Percentiles rank a stretch among this genome's conserved stretches.
Conservation (phyloP, 352 stramenopile genomes). For the Pythium phragmiticola region DNA sequence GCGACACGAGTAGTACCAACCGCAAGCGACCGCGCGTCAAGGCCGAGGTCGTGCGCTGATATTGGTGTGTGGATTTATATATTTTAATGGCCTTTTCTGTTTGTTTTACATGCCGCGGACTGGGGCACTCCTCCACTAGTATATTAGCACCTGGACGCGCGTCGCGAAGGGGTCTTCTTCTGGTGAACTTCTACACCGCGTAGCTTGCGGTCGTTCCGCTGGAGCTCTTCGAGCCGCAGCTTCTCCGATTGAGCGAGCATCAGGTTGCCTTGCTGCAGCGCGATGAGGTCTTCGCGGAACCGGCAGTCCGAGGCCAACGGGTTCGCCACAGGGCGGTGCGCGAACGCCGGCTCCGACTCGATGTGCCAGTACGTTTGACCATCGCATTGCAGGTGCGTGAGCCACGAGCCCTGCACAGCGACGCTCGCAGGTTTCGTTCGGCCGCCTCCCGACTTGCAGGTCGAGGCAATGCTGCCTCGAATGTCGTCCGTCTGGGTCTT, state of each 20-base stretch:
- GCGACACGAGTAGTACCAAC: neutral
- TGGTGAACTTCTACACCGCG: slow-evolving; percentile 1
- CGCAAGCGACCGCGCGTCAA: slow-evolving; percentile 28
- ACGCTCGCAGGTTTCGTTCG: slow-evolving; percentile 39
- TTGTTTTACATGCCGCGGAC: neutral
- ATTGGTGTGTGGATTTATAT: neutral
- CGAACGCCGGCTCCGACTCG: slow-evolving; percentile 60
- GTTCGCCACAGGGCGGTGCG: slow-evolving; percentile 41
- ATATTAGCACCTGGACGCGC: slow-evolving; percentile 15
- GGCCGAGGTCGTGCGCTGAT: slow-evolving; percentile 19
- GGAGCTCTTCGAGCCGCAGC: slow-evolving; percentile 63
- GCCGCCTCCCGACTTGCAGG: slow-evolving; percentile 26
- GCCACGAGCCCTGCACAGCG: slow-evolving; percentile 48
- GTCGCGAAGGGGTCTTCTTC: slow-evolving; percentile 2
- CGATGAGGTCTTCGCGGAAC: slow-evolving; percentile 63
- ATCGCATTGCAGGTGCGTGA: slow-evolving; percentile 70
- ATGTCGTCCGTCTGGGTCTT: slow-evolving; percentile 67
- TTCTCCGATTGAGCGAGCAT: slow-evolving; percentile 65
- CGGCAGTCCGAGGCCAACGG: slow-evolving; percentile 58
- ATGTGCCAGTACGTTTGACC: slow-evolving; percentile 77
- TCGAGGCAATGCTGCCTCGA: slow-evolving; percentile 56
- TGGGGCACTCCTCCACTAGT: neutral
- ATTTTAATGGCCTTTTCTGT: neutral
- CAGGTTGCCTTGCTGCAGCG: slow-evolving; percentile 58
- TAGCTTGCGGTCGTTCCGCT: slow-evolving; percentile 46